These are phyloP conservation scores for Ophiostoma novo-ulmi DNA, from an alignment of 2,329 filamentous ascomycete genomes.

Conservation along the genomic window DNA sequence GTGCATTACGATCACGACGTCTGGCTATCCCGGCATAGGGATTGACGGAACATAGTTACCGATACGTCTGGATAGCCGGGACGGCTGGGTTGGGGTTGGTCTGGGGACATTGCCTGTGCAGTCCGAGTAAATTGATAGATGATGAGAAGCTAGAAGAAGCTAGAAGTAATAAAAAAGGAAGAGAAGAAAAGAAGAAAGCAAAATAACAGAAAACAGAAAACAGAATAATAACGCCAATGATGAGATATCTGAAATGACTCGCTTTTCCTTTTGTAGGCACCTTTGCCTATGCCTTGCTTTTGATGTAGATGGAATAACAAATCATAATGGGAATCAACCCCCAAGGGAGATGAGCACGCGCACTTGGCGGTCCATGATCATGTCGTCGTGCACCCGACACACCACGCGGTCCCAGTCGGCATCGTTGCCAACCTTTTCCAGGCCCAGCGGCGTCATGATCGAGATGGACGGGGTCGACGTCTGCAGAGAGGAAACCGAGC, in stretches of 20 bases:
- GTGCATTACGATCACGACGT: not conserved
- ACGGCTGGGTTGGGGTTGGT: not conserved
- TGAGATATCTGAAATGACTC: not conserved
- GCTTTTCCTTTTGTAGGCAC: not conserved
- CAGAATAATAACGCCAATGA: not conserved
- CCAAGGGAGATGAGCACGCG: conserved; percentile 20
- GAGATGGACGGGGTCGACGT: conserved; percentile 1
- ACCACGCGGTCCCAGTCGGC: conserved; percentile 22
- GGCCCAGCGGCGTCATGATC: conserved; percentile 19
- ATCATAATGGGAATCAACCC: not conserved
- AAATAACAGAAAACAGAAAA: not conserved
- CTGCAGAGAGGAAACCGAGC: not conserved
- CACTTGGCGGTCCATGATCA: conserved; percentile 22
- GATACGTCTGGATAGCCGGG: not conserved
- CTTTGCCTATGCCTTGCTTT: conserved; percentile 2
- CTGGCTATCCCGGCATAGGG: not conserved
- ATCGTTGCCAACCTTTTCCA: conserved; percentile 16
- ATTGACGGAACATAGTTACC: not conserved
- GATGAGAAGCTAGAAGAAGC: not conserved
- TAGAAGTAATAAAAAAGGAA: not conserved
- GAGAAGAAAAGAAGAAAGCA: not conserved
- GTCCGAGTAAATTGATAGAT: not conserved
- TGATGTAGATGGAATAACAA: not conserved
- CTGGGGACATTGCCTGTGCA: not conserved
- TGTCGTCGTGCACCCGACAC: conserved; percentile 11